Base-by-base conservation (phyloP, 2,329 filamentous ascomycete genomes). In the Colletotrichum endophyticum region DNA sequence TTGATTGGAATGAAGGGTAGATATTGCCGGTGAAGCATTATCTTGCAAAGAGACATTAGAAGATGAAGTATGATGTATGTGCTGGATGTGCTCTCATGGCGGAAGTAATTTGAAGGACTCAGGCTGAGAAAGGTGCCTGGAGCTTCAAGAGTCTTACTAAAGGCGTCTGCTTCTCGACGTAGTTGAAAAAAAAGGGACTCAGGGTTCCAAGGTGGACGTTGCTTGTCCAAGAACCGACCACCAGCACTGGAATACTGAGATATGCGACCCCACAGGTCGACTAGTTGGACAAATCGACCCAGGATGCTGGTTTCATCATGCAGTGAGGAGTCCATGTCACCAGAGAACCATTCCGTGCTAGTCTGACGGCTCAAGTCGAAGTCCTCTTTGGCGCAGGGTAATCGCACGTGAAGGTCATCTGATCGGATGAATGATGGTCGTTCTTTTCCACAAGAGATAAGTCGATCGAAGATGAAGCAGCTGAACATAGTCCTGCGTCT, bases 401-500 rank as follows among this genome's bases (percentile, higher is more conserved):
- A 85, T 80, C 93, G 92, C 22, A 94, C 91, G 32, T 88, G 87
- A 6, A 94, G 83, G 72, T 93, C 91, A 6, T 91, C 87, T 1
- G 90, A 85, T 53, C 88, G 87, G 62, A 95, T 88, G 80, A 91
- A 91, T 12, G 89, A 88, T 2, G 90, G 88, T n/a, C 92, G 88
- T 70, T 91, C 89, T 77, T 91, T 91, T n/a, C 93, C 93, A 79
- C 90, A 92, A 57, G 92, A 90, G 25, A 95, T 85, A 83, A 94
- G 91, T 6, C 93, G 90, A 81, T 95, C 94, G 80, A 95, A 87
- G 69, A 95, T 92, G 75, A 94, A 92, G 80, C 93, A 94, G 79
- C 93, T 94, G 86, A 93, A 95, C 86, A 95, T 94, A 1, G 93
- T 94, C 12, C 94, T 89, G 34, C 94, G 88, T 75, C 89, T 87